Conservation (phyloP, 1,139 yeast species). For the Yamadazyma triangularis region DNA sequence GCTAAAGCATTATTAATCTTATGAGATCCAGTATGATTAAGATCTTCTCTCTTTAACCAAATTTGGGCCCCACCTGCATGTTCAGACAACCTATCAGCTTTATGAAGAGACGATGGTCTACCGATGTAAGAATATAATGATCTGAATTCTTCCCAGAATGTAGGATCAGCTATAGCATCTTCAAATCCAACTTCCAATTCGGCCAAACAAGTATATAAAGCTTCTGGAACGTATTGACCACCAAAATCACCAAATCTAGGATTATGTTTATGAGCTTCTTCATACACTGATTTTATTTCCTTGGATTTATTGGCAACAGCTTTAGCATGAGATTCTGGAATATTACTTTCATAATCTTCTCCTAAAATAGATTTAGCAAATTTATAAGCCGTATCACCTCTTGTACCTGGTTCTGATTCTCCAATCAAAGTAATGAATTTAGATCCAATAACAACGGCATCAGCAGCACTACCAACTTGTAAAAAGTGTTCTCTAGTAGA, state of each 20-base stretch:
- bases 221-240: slow-evolving; percentile 98
- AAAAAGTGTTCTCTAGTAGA: slow-evolving; percentile 87
- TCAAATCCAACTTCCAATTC: slow-evolving; percentile 88
- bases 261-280: slow-evolving; percentile 55
- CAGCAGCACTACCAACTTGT: slow-evolving; percentile 74
- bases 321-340: slow-evolving; percentile 26
- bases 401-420: slow-evolving; percentile 55
- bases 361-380: slow-evolving; percentile 71
- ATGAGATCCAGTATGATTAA: slow-evolving; percentile 97
- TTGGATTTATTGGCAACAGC: slow-evolving; percentile 21
- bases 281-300: slow-evolving; percentile 37
- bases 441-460: slow-evolving; percentile 95
- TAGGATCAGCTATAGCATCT: slow-evolving; percentile 80
- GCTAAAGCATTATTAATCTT: slow-evolving; percentile 96
- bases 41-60: slow-evolving; percentile 97
- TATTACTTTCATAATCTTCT: slow-evolving; percentile 43
- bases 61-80: slow-evolving; percentile 94
- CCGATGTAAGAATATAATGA: slow-evolving; percentile 84
- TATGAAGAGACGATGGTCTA: slow-evolving; percentile 89
- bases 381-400: slow-evolving; percentile 57
- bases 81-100: slow-evolving; percentile 85
- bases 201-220: slow-evolving; percentile 82
- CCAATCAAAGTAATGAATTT: slow-evolving; percentile 69
- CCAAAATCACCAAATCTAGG: slow-evolving; percentile 93
- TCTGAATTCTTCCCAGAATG: slow-evolving; percentile 89